Base-by-base conservation (phyloP, 768 basidiomycete genomes). In the Paxillus rubicundulus region DNA sequence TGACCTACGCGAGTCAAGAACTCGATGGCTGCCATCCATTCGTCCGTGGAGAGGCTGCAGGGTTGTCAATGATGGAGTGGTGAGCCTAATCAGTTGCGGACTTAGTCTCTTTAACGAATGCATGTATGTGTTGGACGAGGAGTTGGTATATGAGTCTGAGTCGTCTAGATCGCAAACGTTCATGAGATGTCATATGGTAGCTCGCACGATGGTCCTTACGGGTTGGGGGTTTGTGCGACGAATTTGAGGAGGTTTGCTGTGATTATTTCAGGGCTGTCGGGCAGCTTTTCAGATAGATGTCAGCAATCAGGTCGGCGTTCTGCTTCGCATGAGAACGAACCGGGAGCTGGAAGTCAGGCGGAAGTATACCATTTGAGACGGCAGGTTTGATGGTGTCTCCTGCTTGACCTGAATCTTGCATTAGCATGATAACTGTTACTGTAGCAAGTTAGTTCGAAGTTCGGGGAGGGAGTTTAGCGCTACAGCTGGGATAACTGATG, bases 11-110 rank as follows among this genome's bases (percentile, higher is more conserved):
- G 73, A 0, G 91, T 94, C 53, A 94, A 71, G 70, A 94, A 94
- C 52, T 87, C 67, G 60, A 94, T 85, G 2, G 88, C 75, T 16
- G 77, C 67, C 86, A 85, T 85, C 92, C 92, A 94, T 74, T 94
- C 92, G 2, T 92, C 86, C 1, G 83, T 87, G 16, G 90, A 89
- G 47, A 93, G 68, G 52, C 79, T 81, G 38, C 9, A 16, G 5
- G 42, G 33, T 7, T 20, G n/a, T 56, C n/a, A 16, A 45, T 21
- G 34, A 9, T 40, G 28, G 14, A 38, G 12, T 42, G 10, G 13
- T 17, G 28, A 10, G 9, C 1, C 17, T n/a, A 30, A 24, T 17
- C 6, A 50, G 38, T 7, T 27, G 62, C 74, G 36, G 20, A 77
- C 80, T 81, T 77, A 1, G 87, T 86, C 67, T 92, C 90, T 40